These are phyloP conservation scores for Yarrowia deformans DNA, from an alignment of 805 yeast genomes.

Conservation along the genomic window DNA sequence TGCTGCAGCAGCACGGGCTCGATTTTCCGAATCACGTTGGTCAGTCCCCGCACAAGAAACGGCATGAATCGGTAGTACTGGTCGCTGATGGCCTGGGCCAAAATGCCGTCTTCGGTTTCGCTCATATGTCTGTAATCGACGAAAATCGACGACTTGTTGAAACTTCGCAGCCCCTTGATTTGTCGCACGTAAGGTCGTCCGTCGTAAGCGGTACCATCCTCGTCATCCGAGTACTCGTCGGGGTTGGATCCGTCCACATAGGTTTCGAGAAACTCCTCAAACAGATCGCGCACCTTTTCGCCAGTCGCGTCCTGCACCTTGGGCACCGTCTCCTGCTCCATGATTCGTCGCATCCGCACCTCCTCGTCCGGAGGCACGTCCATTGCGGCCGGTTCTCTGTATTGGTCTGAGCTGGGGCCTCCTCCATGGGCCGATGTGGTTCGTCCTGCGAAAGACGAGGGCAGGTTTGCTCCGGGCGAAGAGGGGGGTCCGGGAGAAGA, in stretches of 20 bases:
- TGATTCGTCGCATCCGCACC: conserved; percentile 22
- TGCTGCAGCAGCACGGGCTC: conserved; percentile 69
- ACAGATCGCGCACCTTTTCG: conserved; percentile 89
- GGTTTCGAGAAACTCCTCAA: conserved; percentile 80
- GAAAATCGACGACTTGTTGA: conserved; percentile 78
- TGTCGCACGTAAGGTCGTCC: conserved; percentile 78
- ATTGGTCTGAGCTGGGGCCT: conserved; percentile 21
- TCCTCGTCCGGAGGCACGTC: conserved; percentile 24
- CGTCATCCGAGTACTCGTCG: conserved; percentile 41
- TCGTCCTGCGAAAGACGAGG: conserved; percentile 30
- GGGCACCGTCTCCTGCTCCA: conserved; percentile 59
- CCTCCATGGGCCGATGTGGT: conserved; percentile 37
- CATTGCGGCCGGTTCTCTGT: conserved; percentile 20
- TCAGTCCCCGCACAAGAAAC: conserved; percentile 75
- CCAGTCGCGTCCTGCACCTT: conserved; percentile 91
- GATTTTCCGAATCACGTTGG: conserved; percentile 71
- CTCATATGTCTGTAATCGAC: conserved; percentile 84
- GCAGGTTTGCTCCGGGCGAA: conserved; percentile 30
- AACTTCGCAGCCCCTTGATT: conserved; percentile 77
- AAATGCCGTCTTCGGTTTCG: conserved; percentile 74
- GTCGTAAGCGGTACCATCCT: conserved; percentile 48
- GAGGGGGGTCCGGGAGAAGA: conserved; percentile 39
- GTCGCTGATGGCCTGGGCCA: conserved; percentile 87
- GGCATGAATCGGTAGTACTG: conserved; percentile 95
- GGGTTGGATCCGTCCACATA: conserved; percentile 57